These are phyloP conservation scores for Groenewaldozyma sp. DNA, from an alignment of 1,139 yeast genomes.

Conservation along the genomic window DNA sequence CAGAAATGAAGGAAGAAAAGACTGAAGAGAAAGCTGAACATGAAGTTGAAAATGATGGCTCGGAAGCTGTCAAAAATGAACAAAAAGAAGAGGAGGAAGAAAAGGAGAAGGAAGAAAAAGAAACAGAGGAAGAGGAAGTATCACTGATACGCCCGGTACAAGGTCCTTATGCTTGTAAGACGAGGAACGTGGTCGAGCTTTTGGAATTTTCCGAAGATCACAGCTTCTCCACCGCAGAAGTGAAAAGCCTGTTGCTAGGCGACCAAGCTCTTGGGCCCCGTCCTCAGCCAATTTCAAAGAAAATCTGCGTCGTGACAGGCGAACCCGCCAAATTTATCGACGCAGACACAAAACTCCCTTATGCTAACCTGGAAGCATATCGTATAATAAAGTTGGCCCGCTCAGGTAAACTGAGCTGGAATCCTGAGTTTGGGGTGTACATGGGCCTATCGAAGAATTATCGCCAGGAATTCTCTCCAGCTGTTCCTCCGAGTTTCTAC, in stretches of 20 bases:
- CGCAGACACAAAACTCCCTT: conserved; percentile 74
- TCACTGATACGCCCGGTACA: conserved; percentile 15
- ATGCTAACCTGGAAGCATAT: conserved; percentile 72
- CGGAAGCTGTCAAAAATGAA: neutral
- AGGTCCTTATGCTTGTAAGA: conserved; percentile 21
- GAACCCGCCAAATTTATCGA: conserved; percentile 76
- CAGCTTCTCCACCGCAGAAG: conserved; percentile 24
- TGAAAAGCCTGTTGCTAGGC: conserved; percentile 51
- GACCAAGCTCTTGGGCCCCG: conserved; percentile 35
- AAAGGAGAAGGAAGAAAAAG: conserved; percentile 6
- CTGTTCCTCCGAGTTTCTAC: conserved; percentile 77
- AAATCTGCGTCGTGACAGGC: conserved; percentile 65
- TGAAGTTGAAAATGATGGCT: conserved; percentile 5
- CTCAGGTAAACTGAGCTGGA: conserved; percentile 63
- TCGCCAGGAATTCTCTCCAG: conserved; percentile 62
- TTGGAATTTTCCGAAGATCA: conserved; percentile 25
- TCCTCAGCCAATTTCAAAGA: conserved; percentile 11
- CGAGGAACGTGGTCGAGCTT: conserved; percentile 19
- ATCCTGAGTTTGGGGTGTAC: conserved; percentile 59
- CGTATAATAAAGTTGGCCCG: conserved; percentile 59
- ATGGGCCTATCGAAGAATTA: conserved; percentile 45
- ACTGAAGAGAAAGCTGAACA: conserved; percentile 8
- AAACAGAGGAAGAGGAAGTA: conserved; percentile 3
- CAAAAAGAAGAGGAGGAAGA: conserved; percentile 4
- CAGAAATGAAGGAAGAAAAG: conserved; percentile 6